phyloP scores from a whole-genome alignment of 2,329 filamentous ascomycete species.

The Aspergillus bombycis region DNA sequence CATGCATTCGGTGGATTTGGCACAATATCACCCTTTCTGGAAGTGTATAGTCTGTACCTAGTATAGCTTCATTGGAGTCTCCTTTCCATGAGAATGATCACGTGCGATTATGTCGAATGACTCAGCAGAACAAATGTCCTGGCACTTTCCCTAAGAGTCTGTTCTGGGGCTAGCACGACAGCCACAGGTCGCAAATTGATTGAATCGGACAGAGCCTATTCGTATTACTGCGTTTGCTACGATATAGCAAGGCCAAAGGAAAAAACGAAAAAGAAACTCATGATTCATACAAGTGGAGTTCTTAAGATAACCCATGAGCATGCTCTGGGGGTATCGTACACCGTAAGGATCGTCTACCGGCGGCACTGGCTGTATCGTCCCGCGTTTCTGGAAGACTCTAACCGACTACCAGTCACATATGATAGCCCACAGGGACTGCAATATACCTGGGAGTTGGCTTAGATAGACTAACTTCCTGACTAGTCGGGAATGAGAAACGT shows the following conservation, averaged over 20 bases:
- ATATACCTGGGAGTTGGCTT: background rate
- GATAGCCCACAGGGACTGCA: constrained; percentile 8
- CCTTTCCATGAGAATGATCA: background rate
- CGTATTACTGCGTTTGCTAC: background rate
- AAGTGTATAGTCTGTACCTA: background rate
- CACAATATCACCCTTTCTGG: background rate
- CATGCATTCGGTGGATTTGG: background rate
- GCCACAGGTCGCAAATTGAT: background rate
- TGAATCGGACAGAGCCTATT: background rate
- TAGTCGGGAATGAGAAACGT: background rate
- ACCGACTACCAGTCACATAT: constrained; percentile 14
- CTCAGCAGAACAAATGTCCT: background rate
- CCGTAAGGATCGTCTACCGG: background rate
- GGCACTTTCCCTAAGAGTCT: background rate
- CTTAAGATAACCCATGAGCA: background rate
- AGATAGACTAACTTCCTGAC: background rate
- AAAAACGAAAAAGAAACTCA: background rate
- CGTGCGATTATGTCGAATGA: background rate
- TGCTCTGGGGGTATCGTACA: background rate
- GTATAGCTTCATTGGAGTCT: background rate
- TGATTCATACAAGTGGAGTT: background rate
- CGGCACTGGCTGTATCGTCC: background rate
- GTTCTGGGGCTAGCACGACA: background rate
- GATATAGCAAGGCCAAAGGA: background rate
- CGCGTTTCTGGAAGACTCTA: background rate